Conservation (phyloP, 2,329 filamentous ascomycete species). For the Alternaria consortialis region DNA sequence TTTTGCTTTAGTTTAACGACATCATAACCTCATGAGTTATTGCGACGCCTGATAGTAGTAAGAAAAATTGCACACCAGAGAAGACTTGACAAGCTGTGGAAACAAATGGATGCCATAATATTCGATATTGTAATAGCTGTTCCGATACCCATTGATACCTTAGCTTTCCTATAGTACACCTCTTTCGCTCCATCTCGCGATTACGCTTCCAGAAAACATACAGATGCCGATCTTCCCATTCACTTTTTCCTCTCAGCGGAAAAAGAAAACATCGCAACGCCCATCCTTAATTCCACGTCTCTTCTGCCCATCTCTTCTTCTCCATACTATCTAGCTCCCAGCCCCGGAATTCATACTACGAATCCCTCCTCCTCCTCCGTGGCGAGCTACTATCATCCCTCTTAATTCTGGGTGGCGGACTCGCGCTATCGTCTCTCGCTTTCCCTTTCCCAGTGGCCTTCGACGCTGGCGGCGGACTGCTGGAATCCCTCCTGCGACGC, state of each 20-base stretch:
- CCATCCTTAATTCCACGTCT: not conserved
- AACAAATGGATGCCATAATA: no score
- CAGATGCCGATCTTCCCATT: not conserved
- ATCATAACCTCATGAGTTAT: no score
- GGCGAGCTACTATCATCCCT: slow-evolving; percentile 13
- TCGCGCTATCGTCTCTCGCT: slow-evolving; percentile 7
- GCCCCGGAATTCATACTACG: not conserved
- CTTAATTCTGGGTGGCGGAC: slow-evolving; percentile 4
- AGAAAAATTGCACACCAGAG: no score
- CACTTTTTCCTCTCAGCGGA: not conserved
- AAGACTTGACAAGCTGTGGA: no score
- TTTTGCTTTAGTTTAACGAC: no score
- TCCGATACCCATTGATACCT: no score
- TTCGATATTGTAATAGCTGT: no score
- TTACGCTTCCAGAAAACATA: not conserved
- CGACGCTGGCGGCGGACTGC: not conserved
- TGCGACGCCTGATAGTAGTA: no score
- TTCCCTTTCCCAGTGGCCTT: not conserved
- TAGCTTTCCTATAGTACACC: not conserved
- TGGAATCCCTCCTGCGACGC: slow-evolving; percentile 1
- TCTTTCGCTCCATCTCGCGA: not conserved
- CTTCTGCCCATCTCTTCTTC: not conserved
- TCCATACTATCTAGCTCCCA: not conserved
- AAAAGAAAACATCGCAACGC: not conserved
- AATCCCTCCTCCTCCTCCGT: slow-evolving; percentile 9